Percentiles rank a stretch among this genome's conserved stretches.
Evolutionary conservation across 2,329 filamentous ascomycete genomes (phyloP).

Genomic region (Fusarium austroafricanum): DNA sequence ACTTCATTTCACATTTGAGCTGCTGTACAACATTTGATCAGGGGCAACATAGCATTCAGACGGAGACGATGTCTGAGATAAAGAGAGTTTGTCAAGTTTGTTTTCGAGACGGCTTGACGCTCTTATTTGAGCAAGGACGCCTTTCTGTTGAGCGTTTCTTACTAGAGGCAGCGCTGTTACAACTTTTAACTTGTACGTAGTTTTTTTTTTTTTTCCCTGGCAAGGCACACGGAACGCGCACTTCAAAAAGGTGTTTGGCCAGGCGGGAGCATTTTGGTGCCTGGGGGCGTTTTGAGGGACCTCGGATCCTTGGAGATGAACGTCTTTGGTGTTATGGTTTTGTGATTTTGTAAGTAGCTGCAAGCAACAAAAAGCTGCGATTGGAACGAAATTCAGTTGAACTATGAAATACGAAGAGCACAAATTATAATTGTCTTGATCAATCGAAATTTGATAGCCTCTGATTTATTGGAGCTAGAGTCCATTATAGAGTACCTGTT

Average conservation of each 20-base stretch:
- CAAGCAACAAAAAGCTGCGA: constrained; percentile 48
- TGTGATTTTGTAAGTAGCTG: constrained; percentile 39
- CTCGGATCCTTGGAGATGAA: constrained; percentile 42
- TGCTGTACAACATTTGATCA: constrained; percentile 50
- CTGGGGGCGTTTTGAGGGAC: constrained; percentile 45
- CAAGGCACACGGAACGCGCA: constrained; percentile 53
- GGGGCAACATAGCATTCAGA: constrained; percentile 36
- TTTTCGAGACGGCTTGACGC: constrained; percentile 18
- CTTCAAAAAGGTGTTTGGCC: constrained; percentile 60
- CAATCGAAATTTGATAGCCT: not conserved
- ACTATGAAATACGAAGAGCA: constrained; percentile 38
- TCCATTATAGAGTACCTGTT: not conserved
- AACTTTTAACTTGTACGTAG: constrained; percentile 53
- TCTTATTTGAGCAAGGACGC: constrained; percentile 28
- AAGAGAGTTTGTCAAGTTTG: constrained; percentile 29
- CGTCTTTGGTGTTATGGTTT: constrained; percentile 48
- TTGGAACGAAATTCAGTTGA: constrained; percentile 40
- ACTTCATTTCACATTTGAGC: constrained; percentile 39
- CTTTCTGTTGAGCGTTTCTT: constrained; percentile 16
- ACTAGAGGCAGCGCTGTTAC: constrained; percentile 21
- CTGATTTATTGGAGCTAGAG: not conserved
- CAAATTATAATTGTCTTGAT: not conserved
- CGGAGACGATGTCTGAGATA: constrained; percentile 37
- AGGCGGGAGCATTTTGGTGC: constrained; percentile 42
- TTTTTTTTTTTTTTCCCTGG: constrained; percentile 48